These are phyloP conservation scores for Leccinellum albellum DNA, from an alignment of 768 basidiomycete genomes.

Conservation along the genomic window DNA sequence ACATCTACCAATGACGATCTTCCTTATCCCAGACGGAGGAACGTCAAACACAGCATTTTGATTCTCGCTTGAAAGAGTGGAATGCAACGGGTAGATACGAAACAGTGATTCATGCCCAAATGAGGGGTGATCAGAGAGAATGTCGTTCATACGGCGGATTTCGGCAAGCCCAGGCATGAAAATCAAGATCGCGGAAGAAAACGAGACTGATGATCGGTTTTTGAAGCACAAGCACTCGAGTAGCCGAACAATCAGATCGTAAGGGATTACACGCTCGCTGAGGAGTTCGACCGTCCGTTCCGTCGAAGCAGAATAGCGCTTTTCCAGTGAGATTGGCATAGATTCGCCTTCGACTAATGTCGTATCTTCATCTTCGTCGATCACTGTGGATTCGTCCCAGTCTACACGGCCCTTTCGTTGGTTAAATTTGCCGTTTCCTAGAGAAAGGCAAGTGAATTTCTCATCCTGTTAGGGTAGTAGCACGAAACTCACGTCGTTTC, in stretches of 20 bases:
- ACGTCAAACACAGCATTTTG: conserved; percentile 89
- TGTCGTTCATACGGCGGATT: conserved; percentile 84
- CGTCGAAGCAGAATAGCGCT: conserved; percentile 76
- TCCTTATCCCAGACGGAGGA: conserved; percentile 74
- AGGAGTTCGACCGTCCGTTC: conserved; percentile 76
- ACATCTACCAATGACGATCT: conserved; percentile 85
- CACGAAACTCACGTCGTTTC: conserved; percentile 50
- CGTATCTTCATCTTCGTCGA: conserved; percentile 67
- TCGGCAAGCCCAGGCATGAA: conserved; percentile 96
- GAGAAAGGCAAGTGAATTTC: neutral
- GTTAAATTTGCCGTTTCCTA: conserved; percentile 63
- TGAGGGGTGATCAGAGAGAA: conserved; percentile 65
- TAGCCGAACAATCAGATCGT: conserved; percentile 81
- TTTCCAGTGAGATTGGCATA: conserved; percentile 54
- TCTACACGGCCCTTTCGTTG: conserved; percentile 60
- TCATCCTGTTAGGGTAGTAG: neutral
- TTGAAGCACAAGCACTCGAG: conserved; percentile 82
- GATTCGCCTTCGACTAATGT: conserved; percentile 18
- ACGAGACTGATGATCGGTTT: conserved; percentile 44
- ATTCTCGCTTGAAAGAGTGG: conserved; percentile 86
- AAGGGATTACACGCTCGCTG: conserved; percentile 86
- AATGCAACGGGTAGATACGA: conserved; percentile 83
- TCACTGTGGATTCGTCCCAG: conserved; percentile 72
- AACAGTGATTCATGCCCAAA: conserved; percentile 68
- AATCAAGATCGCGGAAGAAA: conserved; percentile 79